Percentiles rank a stretch among this genome's conserved stretches.
phyloP scores from a whole-genome alignment of 176 grass and related monocot species.

The Hyparrhenia diplandra region DNA sequence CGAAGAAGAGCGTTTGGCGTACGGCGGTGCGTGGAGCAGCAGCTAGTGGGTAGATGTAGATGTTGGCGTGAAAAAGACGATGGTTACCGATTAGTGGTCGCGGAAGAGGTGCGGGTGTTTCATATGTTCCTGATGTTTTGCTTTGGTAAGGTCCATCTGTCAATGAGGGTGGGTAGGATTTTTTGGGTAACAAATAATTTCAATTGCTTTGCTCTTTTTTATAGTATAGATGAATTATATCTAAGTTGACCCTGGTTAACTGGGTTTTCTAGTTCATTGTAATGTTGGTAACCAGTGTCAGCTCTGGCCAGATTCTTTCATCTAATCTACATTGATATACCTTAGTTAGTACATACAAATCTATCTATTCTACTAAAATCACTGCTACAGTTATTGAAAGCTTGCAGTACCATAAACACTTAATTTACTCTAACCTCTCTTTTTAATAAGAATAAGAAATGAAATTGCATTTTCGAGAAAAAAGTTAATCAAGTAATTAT shows the following conservation, averaged over 20 bases:
- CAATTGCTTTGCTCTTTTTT: no score
- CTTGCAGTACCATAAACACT: no score
- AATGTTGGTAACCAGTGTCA: neutral
- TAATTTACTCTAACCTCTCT: neutral
- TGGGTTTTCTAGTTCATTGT: neutral
- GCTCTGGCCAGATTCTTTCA: neutral
- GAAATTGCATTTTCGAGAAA: neutral
- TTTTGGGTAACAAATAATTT: no score
- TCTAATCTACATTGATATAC: neutral
- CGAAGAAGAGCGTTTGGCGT: no score
- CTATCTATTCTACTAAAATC: neutral
- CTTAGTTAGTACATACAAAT: neutral
- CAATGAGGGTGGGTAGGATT: no score
- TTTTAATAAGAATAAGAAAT: neutral
- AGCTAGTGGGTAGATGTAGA: no score
- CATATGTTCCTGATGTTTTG: no score
- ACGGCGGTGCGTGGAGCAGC: no score
- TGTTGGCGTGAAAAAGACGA: no score
- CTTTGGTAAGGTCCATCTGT: no score
- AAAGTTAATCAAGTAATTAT: neutral
- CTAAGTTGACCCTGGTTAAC: neutral
- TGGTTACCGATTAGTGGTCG: no score
- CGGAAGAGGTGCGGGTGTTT: no score
- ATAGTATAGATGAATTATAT: slow-evolving; percentile 1
- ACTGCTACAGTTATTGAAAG: slow-evolving; percentile 1